Evolutionary conservation across 345 rosid species (phyloP).

Genomic region (Salix suchowensis): DNA sequence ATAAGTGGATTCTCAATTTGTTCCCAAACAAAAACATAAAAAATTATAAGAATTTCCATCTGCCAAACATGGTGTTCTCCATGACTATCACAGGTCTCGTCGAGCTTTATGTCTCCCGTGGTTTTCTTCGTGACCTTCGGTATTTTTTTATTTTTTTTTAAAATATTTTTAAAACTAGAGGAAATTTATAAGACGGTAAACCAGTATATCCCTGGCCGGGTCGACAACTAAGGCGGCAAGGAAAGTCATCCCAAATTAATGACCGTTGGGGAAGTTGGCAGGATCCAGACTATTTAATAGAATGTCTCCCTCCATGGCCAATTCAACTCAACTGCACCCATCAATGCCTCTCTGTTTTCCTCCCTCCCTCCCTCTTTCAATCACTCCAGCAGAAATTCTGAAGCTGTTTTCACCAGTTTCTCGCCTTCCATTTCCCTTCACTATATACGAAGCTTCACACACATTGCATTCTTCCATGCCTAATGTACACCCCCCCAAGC

Average conservation of each 20-base stretch:
- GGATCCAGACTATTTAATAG: conserved; percentile 19
- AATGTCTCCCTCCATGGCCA: neutral
- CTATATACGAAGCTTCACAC: neutral
- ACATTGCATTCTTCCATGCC: neutral
- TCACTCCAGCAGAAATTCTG: neutral
- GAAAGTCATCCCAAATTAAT: conserved; percentile 27
- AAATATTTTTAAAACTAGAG: too few species aligned
- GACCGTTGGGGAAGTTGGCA: conserved; percentile 43
- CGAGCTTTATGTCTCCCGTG: too few species aligned
- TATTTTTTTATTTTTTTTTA: too few species aligned
- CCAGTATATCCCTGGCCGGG: too few species aligned
- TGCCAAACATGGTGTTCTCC: too few species aligned
- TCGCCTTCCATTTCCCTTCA: neutral
- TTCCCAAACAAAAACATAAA: too few species aligned
- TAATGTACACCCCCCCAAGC: conserved; percentile 13
- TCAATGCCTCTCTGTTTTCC: conserved; percentile 24
- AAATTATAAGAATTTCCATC: too few species aligned
- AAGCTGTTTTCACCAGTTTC: neutral
- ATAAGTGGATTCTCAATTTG: too few species aligned
- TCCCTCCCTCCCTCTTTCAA: neutral
- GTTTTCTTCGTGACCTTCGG: too few species aligned
- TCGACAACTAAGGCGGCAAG: too few species aligned
- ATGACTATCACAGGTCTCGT: too few species aligned
- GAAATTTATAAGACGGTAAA: too few species aligned
- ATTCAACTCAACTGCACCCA: conserved; percentile 16